phyloP scores from a whole-genome alignment of 345 rosid genomes.

The Eucalyptus pauciflora region DNA sequence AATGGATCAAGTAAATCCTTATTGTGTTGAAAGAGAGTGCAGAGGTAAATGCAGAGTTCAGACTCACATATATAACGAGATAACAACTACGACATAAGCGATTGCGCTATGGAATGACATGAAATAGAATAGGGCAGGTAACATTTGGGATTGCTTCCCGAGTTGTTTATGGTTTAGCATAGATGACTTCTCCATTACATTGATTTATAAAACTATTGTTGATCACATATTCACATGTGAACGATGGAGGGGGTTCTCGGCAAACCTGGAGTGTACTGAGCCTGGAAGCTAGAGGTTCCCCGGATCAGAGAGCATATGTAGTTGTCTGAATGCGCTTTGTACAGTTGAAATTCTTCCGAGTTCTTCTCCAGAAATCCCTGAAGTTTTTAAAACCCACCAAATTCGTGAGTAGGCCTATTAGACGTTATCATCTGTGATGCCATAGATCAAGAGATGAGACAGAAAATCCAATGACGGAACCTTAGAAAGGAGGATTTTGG shows the following conservation, averaged over 20 bases:
- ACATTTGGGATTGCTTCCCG: not conserved
- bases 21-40: not conserved
- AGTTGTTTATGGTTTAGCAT: not conserved
- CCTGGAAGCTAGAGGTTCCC: constrained; percentile 43
- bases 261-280: constrained; percentile 56
- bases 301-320: constrained; percentile 59
- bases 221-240: not conserved
- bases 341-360: constrained; percentile 28
- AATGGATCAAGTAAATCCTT: not conserved
- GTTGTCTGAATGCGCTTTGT: constrained; percentile 62
- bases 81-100: not conserved
- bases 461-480: not conserved
- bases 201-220: not conserved
- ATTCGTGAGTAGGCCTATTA: not conserved
- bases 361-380: constrained; percentile 50
- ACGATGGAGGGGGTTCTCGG: not conserved
- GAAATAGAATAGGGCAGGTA: not conserved
- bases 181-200: not conserved
- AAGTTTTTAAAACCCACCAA: not conserved
- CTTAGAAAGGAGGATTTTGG: constrained; percentile 61
- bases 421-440: not conserved
- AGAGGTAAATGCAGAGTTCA: not conserved
- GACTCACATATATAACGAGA: not conserved
- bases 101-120: not conserved
- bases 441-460: not conserved